Evolutionary conservation across 2,329 filamentous ascomycete species (phyloP).

Genomic region (Anisogramma anomala): DNA sequence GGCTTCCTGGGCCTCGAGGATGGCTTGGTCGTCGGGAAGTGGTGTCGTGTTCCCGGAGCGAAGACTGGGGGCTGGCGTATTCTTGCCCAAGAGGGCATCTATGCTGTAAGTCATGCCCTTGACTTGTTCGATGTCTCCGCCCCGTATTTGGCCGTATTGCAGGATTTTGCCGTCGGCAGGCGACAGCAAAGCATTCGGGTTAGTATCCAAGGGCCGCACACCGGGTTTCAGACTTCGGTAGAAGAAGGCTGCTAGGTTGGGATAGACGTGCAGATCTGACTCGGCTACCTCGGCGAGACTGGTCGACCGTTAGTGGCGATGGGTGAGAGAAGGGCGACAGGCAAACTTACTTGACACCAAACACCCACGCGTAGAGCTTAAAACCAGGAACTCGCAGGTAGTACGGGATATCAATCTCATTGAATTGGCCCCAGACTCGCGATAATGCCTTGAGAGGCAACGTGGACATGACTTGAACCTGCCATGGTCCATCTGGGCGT

Average conservation of each 20-base stretch:
- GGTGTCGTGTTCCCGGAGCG: constrained; percentile 11
- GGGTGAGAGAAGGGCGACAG: constrained; percentile 2
- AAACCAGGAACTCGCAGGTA: constrained; percentile 82
- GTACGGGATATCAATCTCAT: constrained; percentile 79
- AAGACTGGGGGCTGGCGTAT: constrained; percentile 44
- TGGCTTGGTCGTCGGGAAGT: constrained; percentile 24
- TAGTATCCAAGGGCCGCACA: constrained; percentile 69
- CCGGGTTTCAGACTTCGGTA: constrained; percentile 90
- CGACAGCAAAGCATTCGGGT: constrained; percentile 68
- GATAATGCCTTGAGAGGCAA: constrained; percentile 84
- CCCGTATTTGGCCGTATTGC: constrained; percentile 83
- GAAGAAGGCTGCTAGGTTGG: constrained; percentile 93
- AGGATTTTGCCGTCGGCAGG: constrained; percentile 85
- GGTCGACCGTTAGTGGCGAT: constrained; percentile 18
- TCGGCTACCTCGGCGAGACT: constrained; percentile 79
- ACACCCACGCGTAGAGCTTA: constrained; percentile 80
- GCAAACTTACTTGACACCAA: constrained; percentile 61
- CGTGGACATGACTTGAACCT: constrained; percentile 88
- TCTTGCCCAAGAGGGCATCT: constrained; percentile 75
- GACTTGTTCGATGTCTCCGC: constrained; percentile 93
- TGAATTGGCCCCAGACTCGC: constrained; percentile 80
- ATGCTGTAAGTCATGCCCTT: constrained; percentile 98
- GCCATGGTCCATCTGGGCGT: constrained; percentile 79
- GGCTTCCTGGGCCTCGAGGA: constrained; percentile 19
- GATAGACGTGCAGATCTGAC: constrained; percentile 76